Base-by-base conservation (phyloP, 345 rosid species). In the Syzygium grande region DNA sequence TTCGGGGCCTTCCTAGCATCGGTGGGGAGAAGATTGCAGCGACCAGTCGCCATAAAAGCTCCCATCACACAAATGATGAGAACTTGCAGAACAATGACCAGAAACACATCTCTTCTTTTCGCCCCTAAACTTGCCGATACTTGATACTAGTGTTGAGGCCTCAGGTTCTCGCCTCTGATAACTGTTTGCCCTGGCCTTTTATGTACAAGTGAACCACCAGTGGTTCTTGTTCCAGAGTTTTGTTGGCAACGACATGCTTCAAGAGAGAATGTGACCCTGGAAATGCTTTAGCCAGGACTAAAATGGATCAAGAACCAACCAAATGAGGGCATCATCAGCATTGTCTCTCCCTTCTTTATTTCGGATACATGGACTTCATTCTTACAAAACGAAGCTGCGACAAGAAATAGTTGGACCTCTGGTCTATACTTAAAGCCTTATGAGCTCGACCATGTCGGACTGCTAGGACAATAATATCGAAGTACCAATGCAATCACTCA, bases 81-180 rank as follows among this genome's bases (percentile, higher is more conserved):
- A 56, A 98, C 97, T 91, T 98, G 98, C 79, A 96, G 58, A 56
- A 90, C 86, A 96, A 90, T 34, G 98, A 90, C 97, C 93, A 92
- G 91, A 96, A 96, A 15, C 98, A 98, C 99, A 96, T 95, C 65
- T 73, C 59, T 6, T 17, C 34, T 21, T 14, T 30, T 12, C 2
- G 16, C 16, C 55, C 17, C 68, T 51, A 34, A 77, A 43, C 84
- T 52, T 41, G 38, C 41, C 11, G 84, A 43, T 22, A 80, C 29
- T 80, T 11, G 84, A 2, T 10, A 7, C 84, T 4, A 21, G 52
- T 2, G 53, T 22, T 25, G 41, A 52, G 22, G 43, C 86, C 61
- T 84, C 25, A 34, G 80, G 80, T 73, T 19, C 80, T 34, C 19
- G 46, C 79, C 38, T 73, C 46, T 19, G 80, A 21, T 73, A 17